A percentile compares a stretch with the other conserved stretches of the same genome.
Conservation (phyloP, 202 grass and related monocot genomes). For the Thinopyrum obtusiflorum region DNA sequence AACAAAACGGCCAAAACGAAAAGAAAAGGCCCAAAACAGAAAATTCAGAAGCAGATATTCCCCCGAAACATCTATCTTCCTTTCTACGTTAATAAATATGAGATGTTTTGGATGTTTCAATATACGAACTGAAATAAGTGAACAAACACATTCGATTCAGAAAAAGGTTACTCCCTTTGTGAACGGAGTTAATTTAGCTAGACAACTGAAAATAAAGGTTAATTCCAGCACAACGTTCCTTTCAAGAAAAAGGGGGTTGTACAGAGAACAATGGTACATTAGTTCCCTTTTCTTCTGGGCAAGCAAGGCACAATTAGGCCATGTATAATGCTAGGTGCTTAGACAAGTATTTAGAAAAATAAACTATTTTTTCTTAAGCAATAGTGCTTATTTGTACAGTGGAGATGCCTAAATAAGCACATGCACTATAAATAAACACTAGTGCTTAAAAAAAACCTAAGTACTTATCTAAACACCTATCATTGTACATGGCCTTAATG, state of each 20-base stretch:
- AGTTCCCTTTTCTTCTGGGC: background rate
- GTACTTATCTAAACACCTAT: too few relatives aligned
- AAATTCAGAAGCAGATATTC: background rate
- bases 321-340: background rate
- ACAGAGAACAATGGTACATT: background rate
- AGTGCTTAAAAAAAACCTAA: too few relatives aligned
- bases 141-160: too few relatives aligned
- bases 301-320: background rate
- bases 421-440: too few relatives aligned
- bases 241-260: background rate
- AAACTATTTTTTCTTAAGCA: background rate
- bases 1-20: background rate
- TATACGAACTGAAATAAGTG: too few relatives aligned
- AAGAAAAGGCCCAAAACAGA: background rate
- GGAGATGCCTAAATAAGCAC: too few relatives aligned
- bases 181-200: background rate
- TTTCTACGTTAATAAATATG: too few relatives aligned
- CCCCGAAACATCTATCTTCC: background rate
- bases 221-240: background rate
- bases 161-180: too few relatives aligned
- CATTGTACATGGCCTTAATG: background rate
- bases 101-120: too few relatives aligned
- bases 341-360: background rate
- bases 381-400: too few relatives aligned
- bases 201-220: background rate